phyloP scores from a whole-genome alignment of 441 rosid species.

The Theobroma grandiflorum region DNA sequence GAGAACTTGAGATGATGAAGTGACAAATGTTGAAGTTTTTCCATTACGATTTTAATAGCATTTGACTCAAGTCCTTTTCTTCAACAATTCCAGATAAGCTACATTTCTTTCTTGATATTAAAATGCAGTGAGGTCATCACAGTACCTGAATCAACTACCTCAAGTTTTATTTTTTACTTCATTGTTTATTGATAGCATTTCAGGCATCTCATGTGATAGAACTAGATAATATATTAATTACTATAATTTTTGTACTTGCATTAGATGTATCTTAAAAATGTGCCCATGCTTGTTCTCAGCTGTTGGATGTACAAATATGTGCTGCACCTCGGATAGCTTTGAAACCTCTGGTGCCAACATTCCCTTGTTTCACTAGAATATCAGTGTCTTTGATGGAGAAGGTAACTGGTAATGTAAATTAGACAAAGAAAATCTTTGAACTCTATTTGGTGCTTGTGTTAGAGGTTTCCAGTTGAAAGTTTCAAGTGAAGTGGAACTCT shows the following conservation, averaged over 20 bases:
- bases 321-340: slow-evolving; percentile 63
- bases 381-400: slow-evolving; percentile 81
- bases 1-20: neutral
- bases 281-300: slow-evolving; percentile 52
- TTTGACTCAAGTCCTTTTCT: slow-evolving; percentile 4
- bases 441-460: neutral
- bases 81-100: neutral
- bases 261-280: neutral
- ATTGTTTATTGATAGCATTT: neutral
- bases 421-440: neutral
- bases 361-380: slow-evolving; percentile 83
- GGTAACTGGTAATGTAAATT: slow-evolving; percentile 43
- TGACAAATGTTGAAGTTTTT: neutral
- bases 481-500: neutral
- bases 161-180: neutral
- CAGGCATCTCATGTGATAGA: slow-evolving; percentile 1
- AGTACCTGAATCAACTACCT: neutral
- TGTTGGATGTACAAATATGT: slow-evolving; percentile 76
- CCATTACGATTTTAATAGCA: neutral
- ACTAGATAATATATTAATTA: neutral
- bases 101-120: slow-evolving; percentile 21
- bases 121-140: neutral
- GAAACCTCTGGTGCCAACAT: slow-evolving; percentile 89
- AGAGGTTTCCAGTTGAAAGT: neutral
- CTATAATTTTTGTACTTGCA: neutral